phyloP scores from a whole-genome alignment of 2,329 filamentous ascomycete species.

The Xylariaceae sp. region DNA sequence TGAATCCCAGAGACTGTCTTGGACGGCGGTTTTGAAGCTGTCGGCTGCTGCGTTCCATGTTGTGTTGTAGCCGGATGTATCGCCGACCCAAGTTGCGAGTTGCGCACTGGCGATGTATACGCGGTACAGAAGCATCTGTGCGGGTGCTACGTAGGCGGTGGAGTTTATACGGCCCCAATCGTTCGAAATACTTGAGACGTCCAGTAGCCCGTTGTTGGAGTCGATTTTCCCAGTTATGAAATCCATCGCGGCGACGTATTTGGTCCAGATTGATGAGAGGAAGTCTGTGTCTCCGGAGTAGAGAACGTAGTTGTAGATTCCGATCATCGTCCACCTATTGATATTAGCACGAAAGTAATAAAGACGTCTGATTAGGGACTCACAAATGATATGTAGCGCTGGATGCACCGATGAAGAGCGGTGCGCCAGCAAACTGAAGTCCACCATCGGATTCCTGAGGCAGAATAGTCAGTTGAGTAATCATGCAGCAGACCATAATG shows the following conservation, averaged over 20 bases:
- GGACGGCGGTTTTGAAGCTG: slow-evolving; percentile 43
- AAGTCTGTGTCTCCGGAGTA: slow-evolving; percentile 52
- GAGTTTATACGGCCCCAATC: slow-evolving; percentile 31
- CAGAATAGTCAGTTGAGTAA: slow-evolving; percentile 3
- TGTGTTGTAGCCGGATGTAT: slow-evolving; percentile 37
- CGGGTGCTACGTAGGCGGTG: slow-evolving; percentile 23
- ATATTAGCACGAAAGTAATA: slow-evolving; percentile 4
- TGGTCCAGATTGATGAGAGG: slow-evolving; percentile 44
- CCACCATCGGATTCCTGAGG: slow-evolving; percentile 19
- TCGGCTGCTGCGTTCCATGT: slow-evolving; percentile 41
- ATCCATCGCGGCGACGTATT: slow-evolving; percentile 46
- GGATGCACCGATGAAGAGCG: slow-evolving; percentile 18
- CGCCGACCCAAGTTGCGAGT: slow-evolving; percentile 48
- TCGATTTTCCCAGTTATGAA: slow-evolving; percentile 24
- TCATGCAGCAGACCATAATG: not conserved
- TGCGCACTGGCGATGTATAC: slow-evolving; percentile 51
- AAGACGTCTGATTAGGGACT: slow-evolving; percentile 4
- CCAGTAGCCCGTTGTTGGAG: slow-evolving; percentile 21
- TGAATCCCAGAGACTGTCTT: slow-evolving; percentile 47
- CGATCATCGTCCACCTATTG: slow-evolving; percentile 47
- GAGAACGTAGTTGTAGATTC: slow-evolving; percentile 56
- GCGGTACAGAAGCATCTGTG: slow-evolving; percentile 43
- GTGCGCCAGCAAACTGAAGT: slow-evolving; percentile 28
- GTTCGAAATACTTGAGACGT: slow-evolving; percentile 19
- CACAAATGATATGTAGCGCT: slow-evolving; percentile 32